Percentiles rank a stretch among this genome's conserved stretches.
phyloP scores from a whole-genome alignment of 176 grass and related monocot species.

The Raddia distichophylla region DNA sequence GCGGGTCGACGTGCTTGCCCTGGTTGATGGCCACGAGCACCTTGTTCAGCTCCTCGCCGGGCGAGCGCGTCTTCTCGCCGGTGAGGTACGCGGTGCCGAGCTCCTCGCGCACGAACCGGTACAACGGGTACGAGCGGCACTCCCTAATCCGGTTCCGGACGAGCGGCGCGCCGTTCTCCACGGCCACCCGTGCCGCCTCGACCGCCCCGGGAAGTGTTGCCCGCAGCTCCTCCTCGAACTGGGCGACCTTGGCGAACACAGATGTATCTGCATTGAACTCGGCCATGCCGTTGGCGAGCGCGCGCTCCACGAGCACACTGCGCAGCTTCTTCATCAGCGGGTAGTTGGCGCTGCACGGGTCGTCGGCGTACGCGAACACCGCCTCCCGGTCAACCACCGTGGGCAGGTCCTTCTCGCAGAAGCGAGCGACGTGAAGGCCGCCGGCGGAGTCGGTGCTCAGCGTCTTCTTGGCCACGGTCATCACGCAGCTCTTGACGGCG shows the following conservation, averaged over 20 bases:
- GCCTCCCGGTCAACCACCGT: conserved; percentile 59
- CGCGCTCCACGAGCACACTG: conserved; percentile 64
- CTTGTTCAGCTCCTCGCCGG: conserved; percentile 71
- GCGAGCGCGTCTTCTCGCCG: conserved; percentile 65
- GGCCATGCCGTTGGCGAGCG: conserved; percentile 48
- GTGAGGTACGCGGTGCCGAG: conserved; percentile 53
- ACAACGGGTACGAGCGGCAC: conserved; percentile 56
- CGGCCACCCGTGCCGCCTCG: conserved; percentile 38
- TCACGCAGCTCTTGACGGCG: conserved; percentile 57
- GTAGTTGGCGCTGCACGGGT: conserved; percentile 74
- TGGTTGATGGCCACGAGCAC: conserved; percentile 69
- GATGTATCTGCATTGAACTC: conserved; percentile 56
- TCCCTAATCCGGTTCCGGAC: no score
- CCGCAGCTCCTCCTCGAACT: conserved; percentile 59
- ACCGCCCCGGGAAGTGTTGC: conserved; percentile 48
- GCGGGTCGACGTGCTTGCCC: conserved; percentile 60
- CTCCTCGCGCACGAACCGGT: conserved; percentile 52
- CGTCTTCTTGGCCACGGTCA: conserved; percentile 61
- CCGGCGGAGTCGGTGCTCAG: conserved; percentile 51
- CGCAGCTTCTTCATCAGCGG: conserved; percentile 70
- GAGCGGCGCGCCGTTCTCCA: conserved; percentile 69
- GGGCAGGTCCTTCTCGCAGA: conserved; percentile 67
- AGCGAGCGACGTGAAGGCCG: conserved; percentile 52
- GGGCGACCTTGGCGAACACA: conserved; percentile 59
- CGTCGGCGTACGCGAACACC: conserved; percentile 69